Evolutionary conservation across 1,284 basidiomycete species (phyloP).

Genomic region (Boletellus sp.): DNA sequence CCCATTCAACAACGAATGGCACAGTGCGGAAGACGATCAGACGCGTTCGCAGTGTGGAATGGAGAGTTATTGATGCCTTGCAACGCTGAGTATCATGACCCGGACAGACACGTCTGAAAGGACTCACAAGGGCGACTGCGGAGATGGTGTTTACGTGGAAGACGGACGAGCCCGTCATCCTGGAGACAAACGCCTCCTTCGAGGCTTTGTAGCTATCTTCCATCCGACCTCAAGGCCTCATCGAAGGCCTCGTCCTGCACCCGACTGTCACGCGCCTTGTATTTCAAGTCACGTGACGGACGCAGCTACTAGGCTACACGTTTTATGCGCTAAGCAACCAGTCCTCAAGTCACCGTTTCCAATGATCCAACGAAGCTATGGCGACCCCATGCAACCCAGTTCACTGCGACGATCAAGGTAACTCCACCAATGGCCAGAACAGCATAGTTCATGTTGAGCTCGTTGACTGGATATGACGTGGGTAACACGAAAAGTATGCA

Average conservation of each 20-base stretch:
- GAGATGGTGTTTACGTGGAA: conserved; percentile 74
- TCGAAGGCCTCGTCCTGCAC: no score
- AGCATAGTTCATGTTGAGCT: conserved; percentile 63
- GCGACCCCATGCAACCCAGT: conserved; percentile 34
- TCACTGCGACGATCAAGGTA: conserved; percentile 31
- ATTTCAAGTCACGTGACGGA: conserved; percentile 13
- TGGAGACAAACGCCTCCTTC: conserved; percentile 88
- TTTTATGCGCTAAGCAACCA: no score
- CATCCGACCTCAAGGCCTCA: conserved; percentile 21
- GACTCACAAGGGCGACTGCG: conserved; percentile 66
- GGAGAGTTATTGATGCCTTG: conserved; percentile 70
- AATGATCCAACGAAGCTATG: conserved; percentile 36
- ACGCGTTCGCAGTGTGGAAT: conserved; percentile 56
- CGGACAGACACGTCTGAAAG: conserved; percentile 2
- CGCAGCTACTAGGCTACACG: neutral
- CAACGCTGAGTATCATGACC: conserved; percentile 16
- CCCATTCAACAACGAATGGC: conserved; percentile 56
- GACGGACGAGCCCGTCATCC: conserved; percentile 75
- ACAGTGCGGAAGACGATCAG: conserved; percentile 35
- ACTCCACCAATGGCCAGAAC: conserved; percentile 50
- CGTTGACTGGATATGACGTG: conserved; percentile 55
- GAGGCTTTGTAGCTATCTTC: conserved; percentile 63
- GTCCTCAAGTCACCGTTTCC: conserved; percentile 12
- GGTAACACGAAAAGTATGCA: conserved; percentile 60
- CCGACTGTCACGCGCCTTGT: neutral